These are phyloP conservation scores for Bothriochloa decipiens DNA, from an alignment of 176 grass and related monocot species.

Conservation along the genomic window DNA sequence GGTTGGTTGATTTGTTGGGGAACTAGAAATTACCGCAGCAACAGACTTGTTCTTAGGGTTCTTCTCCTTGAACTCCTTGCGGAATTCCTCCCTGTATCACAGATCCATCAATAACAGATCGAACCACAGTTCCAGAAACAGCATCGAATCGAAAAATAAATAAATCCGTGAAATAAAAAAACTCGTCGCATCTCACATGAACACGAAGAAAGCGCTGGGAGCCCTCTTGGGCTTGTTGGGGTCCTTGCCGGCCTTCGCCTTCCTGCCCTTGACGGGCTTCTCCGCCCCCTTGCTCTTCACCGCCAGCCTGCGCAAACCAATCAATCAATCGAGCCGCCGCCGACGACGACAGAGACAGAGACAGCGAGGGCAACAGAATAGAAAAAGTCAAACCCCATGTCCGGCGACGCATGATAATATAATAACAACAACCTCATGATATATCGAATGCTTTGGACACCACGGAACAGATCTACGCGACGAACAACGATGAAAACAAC, in stretches of 20 bases:
- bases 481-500: background rate
- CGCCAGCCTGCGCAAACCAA: conserved; percentile 48
- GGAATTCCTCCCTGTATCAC: conserved; percentile 71
- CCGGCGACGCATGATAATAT: background rate
- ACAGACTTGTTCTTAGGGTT: conserved; percentile 95
- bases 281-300: conserved; percentile 72
- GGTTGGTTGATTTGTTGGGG: background rate
- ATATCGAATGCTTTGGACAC: background rate
- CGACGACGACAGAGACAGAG: accelerated
- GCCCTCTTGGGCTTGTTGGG: conserved; percentile 94
- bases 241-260: conserved; percentile 75
- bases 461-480: background rate
- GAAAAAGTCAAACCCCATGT: background rate
- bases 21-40: conserved; percentile 57
- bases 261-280: conserved; percentile 56
- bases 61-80: conserved; percentile 92
- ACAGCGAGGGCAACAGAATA: background rate
- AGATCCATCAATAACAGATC: background rate
- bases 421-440: background rate
- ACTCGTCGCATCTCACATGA: conserved; percentile 52
- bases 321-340: background rate
- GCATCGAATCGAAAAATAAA: background rate
- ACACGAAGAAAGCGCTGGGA: conserved; percentile 89
- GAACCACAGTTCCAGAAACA: background rate
- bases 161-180: background rate